A percentile compares a stretch with the other conserved stretches of the same genome.
Evolutionary conservation across 352 stramenopile genomes (phyloP).

Genomic region (Globisporangium rhizosaccharum): DNA sequence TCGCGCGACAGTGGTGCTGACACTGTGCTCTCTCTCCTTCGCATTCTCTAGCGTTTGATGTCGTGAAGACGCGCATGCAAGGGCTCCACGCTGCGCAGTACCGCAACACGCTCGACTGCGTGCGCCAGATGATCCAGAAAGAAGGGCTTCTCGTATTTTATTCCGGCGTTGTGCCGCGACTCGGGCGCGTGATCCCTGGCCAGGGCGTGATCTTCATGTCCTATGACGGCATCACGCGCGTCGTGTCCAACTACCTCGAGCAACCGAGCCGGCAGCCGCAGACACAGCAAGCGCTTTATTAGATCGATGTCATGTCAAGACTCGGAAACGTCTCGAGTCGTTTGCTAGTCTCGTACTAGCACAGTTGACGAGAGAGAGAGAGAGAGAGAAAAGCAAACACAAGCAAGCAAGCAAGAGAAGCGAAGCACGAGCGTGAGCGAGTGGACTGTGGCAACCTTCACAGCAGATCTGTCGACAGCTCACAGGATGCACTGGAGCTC

Average conservation of each 20-base stretch:
- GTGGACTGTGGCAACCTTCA: constrained; percentile 2
- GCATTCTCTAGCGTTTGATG: constrained; percentile 57
- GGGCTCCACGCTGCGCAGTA: constrained; percentile 77
- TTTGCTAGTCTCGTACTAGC: too few species aligned
- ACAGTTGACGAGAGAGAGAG: not conserved
- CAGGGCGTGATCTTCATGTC: constrained; percentile 98
- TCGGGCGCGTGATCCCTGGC: constrained; percentile 94
- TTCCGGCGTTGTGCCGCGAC: constrained; percentile 87
- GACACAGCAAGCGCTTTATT: not conserved
- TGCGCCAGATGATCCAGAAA: constrained; percentile 66
- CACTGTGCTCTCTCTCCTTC: not conserved
- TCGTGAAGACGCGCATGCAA: constrained; percentile 89
- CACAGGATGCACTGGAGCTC: not conserved
- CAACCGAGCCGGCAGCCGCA: constrained; percentile 7
- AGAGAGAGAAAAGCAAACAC: not conserved
- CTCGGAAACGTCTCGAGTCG: too few species aligned
- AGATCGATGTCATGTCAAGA: not conserved
- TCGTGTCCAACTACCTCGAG: constrained; percentile 53
- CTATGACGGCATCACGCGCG: constrained; percentile 74
- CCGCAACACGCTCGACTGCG: constrained; percentile 78
- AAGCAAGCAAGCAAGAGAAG: too few species aligned
- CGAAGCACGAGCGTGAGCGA: not conserved
- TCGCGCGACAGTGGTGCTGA: not conserved
- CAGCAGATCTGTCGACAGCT: not conserved
- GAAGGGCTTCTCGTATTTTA: constrained; percentile 90